Percentiles rank a stretch among this genome's conserved stretches.
Evolutionary conservation across 805 yeast genomes (phyloP).

Genomic region (Myxozyma nipponensis): DNA sequence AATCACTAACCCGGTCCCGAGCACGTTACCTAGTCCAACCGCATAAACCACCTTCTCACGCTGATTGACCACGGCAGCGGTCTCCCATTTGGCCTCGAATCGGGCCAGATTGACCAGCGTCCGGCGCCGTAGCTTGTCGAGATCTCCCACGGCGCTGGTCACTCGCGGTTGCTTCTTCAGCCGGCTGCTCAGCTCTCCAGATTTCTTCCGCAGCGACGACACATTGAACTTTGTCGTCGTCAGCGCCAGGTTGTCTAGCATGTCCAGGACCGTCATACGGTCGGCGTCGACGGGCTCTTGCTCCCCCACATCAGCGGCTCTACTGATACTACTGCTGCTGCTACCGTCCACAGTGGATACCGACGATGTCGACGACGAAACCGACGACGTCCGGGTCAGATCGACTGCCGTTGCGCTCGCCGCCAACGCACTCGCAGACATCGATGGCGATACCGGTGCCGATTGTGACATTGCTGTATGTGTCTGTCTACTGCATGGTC

Average conservation of each 20-base stretch:
- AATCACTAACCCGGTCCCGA: conserved; percentile 67
- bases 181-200: conserved; percentile 32
- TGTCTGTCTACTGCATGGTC: neutral
- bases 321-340: too few species aligned
- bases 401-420: neutral
- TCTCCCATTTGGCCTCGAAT: conserved; percentile 34
- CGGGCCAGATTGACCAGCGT: conserved; percentile 32
- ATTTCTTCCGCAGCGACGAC: conserved; percentile 29
- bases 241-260: conserved; percentile 36
- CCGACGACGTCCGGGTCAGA: neutral
- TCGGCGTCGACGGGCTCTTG: conserved; percentile 32
- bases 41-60: conserved; percentile 82
- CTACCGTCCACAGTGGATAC: too few species aligned
- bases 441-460: neutral
- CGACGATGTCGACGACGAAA: neutral
- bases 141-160: conserved; percentile 32
- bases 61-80: conserved; percentile 34
- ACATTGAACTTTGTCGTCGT: conserved; percentile 31
- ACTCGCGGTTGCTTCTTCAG: conserved; percentile 15
- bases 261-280: conserved; percentile 35
- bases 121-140: conserved; percentile 33
- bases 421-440: too few species aligned
- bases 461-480: neutral
- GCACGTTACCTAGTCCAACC: conserved; percentile 61
- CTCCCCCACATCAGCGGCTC: too few species aligned